Evolutionary conservation across 345 rosid species (phyloP).

Genomic region (Rhodomyrtus tomentosa): DNA sequence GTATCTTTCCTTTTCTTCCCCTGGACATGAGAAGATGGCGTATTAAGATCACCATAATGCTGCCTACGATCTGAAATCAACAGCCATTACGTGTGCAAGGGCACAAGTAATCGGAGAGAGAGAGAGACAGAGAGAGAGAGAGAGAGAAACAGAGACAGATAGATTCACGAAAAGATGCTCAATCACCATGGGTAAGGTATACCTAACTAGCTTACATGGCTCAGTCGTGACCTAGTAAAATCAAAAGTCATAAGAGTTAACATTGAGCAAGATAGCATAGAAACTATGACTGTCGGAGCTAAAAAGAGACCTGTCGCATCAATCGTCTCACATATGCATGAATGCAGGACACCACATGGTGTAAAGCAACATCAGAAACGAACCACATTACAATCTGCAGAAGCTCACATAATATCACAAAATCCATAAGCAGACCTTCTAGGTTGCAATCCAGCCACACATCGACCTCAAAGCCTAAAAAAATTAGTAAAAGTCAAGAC

Average conservation of each 20-base stretch:
- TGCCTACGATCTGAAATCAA: neutral
- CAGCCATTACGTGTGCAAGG: too few species aligned
- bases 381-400: neutral
- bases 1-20: slow-evolving; percentile 88
- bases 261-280: neutral
- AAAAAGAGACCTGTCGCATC: neutral
- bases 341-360: neutral
- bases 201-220: neutral
- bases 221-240: neutral
- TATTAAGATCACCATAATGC: neutral
- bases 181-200: neutral
- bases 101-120: neutral
- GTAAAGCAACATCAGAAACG: neutral
- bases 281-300: neutral
- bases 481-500: neutral
- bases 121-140: neutral
- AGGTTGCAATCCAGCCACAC: neutral
- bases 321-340: neutral
- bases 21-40: slow-evolving; percentile 13
- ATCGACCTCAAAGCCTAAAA: neutral
- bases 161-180: neutral
- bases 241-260: neutral
- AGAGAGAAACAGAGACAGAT: neutral
- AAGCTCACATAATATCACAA: neutral
- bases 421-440: neutral